Conservation (phyloP, 2,329 filamentous ascomycete genomes). For the Plenodomus lindquistii region DNA sequence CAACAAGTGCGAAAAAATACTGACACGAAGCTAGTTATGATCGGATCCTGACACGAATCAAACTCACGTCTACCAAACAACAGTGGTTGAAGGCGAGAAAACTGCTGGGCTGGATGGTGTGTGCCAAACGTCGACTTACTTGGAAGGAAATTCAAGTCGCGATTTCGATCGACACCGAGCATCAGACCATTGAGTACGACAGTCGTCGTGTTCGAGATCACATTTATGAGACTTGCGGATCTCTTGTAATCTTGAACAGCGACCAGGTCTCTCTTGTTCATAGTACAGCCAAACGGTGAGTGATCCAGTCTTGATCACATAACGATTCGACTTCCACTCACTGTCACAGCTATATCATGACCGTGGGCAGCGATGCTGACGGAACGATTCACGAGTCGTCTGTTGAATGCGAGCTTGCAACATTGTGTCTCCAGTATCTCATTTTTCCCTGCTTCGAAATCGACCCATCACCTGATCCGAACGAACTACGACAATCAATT, state of each 20-base stretch:
- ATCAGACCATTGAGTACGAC: slow-evolving; percentile 24
- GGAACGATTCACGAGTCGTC: slow-evolving; percentile 18
- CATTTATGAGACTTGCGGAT: slow-evolving; percentile 33
- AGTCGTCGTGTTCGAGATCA: slow-evolving; percentile 20
- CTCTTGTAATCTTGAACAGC: slow-evolving; percentile 15
- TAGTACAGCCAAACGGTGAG: slow-evolving; percentile 28
- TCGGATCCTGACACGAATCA: slow-evolving; percentile 18
- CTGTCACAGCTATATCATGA: slow-evolving; percentile 21
- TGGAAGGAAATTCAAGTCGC: slow-evolving; percentile 36
- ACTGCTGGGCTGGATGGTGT: slow-evolving; percentile 34
- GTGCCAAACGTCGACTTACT: slow-evolving; percentile 29
- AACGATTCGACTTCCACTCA: background rate
- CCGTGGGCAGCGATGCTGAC: slow-evolving; percentile 11
- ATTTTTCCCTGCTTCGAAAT: slow-evolving; percentile 25
- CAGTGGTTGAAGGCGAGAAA: slow-evolving; percentile 24
- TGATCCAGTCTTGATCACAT: slow-evolving; percentile 3
- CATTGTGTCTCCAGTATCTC: slow-evolving; percentile 31
- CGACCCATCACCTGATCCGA: slow-evolving; percentile 10
- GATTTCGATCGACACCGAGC: slow-evolving; percentile 25
- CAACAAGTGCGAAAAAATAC: no score
- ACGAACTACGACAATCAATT: slow-evolving; percentile 12
- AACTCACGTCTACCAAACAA: slow-evolving; percentile 1
- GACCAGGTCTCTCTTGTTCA: slow-evolving; percentile 25
- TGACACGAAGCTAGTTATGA: no score
- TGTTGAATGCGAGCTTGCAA: slow-evolving; percentile 30